Base-by-base conservation (phyloP, 148 eudicot genomes). In the Persicaria tinctoria region DNA sequence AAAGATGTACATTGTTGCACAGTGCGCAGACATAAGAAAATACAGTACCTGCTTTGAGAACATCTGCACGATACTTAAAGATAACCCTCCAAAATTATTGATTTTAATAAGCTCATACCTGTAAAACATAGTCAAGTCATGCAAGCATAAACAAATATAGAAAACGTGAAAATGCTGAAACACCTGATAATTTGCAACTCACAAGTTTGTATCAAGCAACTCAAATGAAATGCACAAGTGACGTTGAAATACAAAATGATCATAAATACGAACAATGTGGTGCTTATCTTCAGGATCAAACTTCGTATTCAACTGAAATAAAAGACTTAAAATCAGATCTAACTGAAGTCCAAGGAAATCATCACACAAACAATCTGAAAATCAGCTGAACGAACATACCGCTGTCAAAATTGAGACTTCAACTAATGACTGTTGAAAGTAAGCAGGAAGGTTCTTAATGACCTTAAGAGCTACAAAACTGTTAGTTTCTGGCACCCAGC, bases 221-320 rank as follows among this genome's bases (percentile, higher is more conserved):
- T 94, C 98, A 82, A 94, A 94, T 68, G 91, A 83, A 73, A 94
- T 94, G 88, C 98, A 94, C 74, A 94, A 78, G 76, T 94, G 98
- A 51, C 87, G 89, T 78, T 88, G 98, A 81, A 81, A 86, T 59
- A 94, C 98, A 84, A 94, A 94, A 83, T 87, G 83, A 84, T 94
- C 98, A 82, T 90, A 84, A 69, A 94, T 91, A 47, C 98, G 98
- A 80, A 94, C 97, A 74, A 94, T 91, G 79, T 94, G 98, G 86
- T 94, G 96, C 88, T 85, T 89, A 83, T 94, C 93, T 79, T 91
- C 97, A 47, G 97, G 97, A 83, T 94, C 98, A 80, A 85, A 89
- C 93, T 89, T 91, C 82, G 76, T 85, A 78, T 94, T 94, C 75
- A 94, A 81, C 98, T 94, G 85, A 69, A 83, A 77, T 16, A 75